Evolutionary conservation across 352 stramenopile species (phyloP), one percentile per base, ranked within the genome.

Genomic region (Pythium biforme): DNA sequence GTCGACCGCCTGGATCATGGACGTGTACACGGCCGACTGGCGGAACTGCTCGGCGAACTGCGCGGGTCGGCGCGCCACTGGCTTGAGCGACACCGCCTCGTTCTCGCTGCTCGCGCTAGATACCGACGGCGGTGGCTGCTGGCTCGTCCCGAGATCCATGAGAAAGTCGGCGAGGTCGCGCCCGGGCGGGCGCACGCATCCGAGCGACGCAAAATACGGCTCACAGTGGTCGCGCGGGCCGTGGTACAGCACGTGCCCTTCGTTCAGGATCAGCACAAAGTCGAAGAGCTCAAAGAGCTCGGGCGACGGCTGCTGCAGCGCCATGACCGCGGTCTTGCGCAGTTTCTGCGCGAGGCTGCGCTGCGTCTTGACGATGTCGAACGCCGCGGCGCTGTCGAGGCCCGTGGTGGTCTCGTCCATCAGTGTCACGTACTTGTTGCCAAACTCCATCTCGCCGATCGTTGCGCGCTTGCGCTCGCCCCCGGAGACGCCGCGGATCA

Each of bases 251-350:
- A 98, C 74, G n/a, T 81, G 68, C 43, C 95, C 94, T 25, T 95
- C 78, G 69, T 92, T 90, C 23, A 98, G 64, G n/a, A 98, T 41
- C 33, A 98, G 81, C 11, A 98, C 66, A 55, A 97, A 85, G 72
- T 98, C 95, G 67, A 98, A 98, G 14, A 98, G 70, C 25, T 76
- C 81, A 39, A 96, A 93, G 8, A 96, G 88, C 74, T 98, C 93
- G 10, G 95, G 95, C 15, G 93, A 83, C 25, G 95, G 94, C 73
- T 98, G 77, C 22, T 97, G 67, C 6, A 98, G 73, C 11, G 86
- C 88, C 15, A 97, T 81, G 31, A 94, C 72, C 17, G 75, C 61
- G 2, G 79, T 89, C 51, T 78, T 74, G 50, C 74, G 59, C 14
- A 90, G 65, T 11, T 88, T 86, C 64, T 93, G 73, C 2, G 83